Base-by-base conservation (phyloP, 768 basidiomycete genomes). In the Hygrophorus pudorinus region DNA sequence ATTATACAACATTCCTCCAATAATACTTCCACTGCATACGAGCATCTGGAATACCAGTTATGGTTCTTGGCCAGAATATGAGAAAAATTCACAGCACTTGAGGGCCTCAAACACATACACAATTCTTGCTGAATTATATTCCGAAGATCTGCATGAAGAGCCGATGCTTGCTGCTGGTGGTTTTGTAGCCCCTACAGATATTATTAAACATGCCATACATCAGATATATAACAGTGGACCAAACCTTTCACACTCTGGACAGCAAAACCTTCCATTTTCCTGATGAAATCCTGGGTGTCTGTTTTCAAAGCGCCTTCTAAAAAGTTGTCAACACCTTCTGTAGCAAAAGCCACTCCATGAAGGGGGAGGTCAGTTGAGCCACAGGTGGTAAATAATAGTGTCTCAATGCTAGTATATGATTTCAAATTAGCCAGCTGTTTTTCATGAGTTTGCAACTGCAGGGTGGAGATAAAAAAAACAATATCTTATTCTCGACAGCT, bases 21-120 rank as follows among this genome's bases (percentile, higher is more conserved):
- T 54, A 52, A 10, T 48, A 30, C 31, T 39, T 46, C 44, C 49
- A 54, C 36, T 52, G 41, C 47, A 54, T 52, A 4, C 37, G 30
- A 7, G 47, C 51, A 20, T 30, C 32, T 10, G 42, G 7, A 34
- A 50, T 36, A 11, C 32, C 35, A 14, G 47, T 46, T 28, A 51
- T 46, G 32, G 12, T 13, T n/a, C 40, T 41, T 53, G n/a, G 43
- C 29, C 10, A 21, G n/a, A 13, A 20, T 10, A 28, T 27, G 20
- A 36, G 27, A 14, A 5, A 21, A 21, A 24, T 11, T 39, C 12
- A 7, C 7, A 10, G 7, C 28, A 38, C 12, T 16, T 21, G 29
- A 17, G n/a, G n/a, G n/a, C n/a, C n/a, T n/a, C n/a, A n/a, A n/a
- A 41, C 12, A 16, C 27, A 44, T 16, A 13, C 12, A n/a, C n/a